Conservation (phyloP, 805 yeast genomes). For the Starmerella tilneyi region DNA sequence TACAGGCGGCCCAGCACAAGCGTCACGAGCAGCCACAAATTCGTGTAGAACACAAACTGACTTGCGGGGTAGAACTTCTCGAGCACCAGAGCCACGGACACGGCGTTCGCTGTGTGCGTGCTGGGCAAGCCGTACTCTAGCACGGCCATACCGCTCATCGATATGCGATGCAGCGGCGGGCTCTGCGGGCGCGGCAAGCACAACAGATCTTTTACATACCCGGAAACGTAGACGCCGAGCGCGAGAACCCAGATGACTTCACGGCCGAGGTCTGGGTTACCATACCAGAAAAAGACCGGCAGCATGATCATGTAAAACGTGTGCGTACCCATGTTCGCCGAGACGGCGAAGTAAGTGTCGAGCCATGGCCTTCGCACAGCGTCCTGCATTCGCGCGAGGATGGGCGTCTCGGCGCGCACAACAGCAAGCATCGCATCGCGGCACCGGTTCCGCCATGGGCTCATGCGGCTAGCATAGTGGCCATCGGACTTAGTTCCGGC, state of each 20-base stretch:
- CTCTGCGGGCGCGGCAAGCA: slow-evolving; percentile 88
- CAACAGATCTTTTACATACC: slow-evolving; percentile 68
- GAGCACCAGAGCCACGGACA: slow-evolving; percentile 58
- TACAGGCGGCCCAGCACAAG: slow-evolving; percentile 73
- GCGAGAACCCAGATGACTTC: slow-evolving; percentile 61
- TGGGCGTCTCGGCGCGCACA: slow-evolving; percentile 54
- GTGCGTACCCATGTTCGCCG: slow-evolving; percentile 86
- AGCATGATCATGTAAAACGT: slow-evolving; percentile 84
- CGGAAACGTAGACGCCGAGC: slow-evolving; percentile 46
- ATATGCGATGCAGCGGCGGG: slow-evolving; percentile 83
- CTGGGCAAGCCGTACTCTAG: slow-evolving; percentile 93
- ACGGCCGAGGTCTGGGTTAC: slow-evolving; percentile 46
- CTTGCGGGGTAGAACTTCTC: slow-evolving; percentile 8
- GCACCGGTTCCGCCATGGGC: slow-evolving; percentile 37
- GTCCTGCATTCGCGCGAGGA: slow-evolving; percentile 49
- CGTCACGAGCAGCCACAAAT: slow-evolving; percentile 45
- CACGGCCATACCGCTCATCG: slow-evolving; percentile 82
- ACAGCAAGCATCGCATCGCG: slow-evolving; percentile 47
- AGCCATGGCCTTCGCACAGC: slow-evolving; percentile 38
- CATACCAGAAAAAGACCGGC: slow-evolving; percentile 79
- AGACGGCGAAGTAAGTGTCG: slow-evolving; percentile 72
- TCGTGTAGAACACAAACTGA: slow-evolving; percentile 7
- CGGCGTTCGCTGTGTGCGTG: slow-evolving; percentile 90
- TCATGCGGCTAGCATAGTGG: slow-evolving; percentile 53
- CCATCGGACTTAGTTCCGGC: slow-evolving; percentile 65